phyloP scores from a whole-genome alignment of 768 basidiomycete species.

The Hericium rajendrae region DNA sequence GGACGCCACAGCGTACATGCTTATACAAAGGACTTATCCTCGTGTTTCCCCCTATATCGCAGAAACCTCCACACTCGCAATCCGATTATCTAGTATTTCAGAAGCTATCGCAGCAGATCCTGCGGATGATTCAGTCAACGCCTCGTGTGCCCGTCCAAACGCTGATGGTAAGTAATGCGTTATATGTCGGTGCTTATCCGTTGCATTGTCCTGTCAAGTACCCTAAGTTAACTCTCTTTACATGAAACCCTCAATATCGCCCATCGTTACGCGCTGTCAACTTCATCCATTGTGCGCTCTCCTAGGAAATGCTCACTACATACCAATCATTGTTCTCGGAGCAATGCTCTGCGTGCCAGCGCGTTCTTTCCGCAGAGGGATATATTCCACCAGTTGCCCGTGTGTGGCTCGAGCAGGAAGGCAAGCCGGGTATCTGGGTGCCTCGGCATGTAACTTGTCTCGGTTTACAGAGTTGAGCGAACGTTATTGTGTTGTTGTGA shows the following conservation, averaged over 20 bases:
- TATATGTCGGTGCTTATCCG: neutral
- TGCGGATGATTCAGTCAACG: constrained; percentile 45
- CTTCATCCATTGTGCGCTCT: constrained; percentile 1
- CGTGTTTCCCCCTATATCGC: neutral
- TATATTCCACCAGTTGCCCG: constrained; percentile 67
- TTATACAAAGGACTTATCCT: neutral
- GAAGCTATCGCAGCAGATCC: constrained; percentile 57
- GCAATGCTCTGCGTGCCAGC: constrained; percentile 48
- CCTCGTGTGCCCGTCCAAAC: constrained; percentile 43
- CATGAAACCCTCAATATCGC: neutral
- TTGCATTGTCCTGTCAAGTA: neutral
- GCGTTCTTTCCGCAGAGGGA: constrained; percentile 59
- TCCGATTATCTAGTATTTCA: constrained; percentile 59
- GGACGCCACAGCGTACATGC: neutral
- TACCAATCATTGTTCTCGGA: constrained; percentile 57
- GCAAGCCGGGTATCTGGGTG: constrained; percentile 33
- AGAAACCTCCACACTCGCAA: constrained; percentile 64
- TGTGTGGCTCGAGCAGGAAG: constrained; percentile 31
- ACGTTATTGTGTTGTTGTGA: too few relatives aligned
- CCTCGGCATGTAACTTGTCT: constrained; percentile 41
- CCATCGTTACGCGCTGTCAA: neutral
- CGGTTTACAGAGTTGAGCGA: constrained; percentile 7
- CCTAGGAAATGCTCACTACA: constrained; percentile 40
- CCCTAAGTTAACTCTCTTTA: neutral
- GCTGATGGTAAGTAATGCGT: constrained; percentile 33